A percentile compares a stretch with the other conserved stretches of the same genome.
phyloP scores from a whole-genome alignment of 192 early-diverging fungal genomes.

The Entomortierella parvispora region DNA sequence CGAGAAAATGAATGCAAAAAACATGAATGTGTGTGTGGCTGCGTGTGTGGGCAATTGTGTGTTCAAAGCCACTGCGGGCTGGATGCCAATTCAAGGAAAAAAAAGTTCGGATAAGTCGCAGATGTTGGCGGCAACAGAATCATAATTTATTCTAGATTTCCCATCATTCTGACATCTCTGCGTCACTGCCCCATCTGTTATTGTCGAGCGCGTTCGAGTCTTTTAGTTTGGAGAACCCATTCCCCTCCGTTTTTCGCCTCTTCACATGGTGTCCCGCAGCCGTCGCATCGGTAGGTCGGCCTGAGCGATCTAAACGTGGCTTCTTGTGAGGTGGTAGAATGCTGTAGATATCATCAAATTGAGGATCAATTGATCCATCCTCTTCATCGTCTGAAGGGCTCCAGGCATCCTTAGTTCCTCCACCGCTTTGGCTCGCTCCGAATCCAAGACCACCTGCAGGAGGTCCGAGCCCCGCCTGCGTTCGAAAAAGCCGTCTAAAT shows the following conservation, averaged over 20 bases:
- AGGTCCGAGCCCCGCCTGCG: slow-evolving; percentile 7
- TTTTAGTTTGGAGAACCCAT: slow-evolving; percentile 26
- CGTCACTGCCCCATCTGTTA: slow-evolving; percentile 24
- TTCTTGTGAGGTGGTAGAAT: slow-evolving; percentile 43
- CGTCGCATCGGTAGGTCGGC: slow-evolving; percentile 32
- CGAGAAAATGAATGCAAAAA: no score
- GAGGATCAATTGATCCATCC: slow-evolving; percentile 28
- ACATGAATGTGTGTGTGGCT: no score
- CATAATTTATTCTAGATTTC: no score
- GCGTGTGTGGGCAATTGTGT: no score
- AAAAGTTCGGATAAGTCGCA: no score
- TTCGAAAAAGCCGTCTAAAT: slow-evolving; percentile 33
- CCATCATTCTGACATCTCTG: slow-evolving; percentile 43
- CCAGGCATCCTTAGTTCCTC: background rate
- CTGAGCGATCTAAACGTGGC: slow-evolving; percentile 31
- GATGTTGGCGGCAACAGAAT: no score
- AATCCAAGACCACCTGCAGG: background rate
- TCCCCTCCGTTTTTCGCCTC: slow-evolving; percentile 26
- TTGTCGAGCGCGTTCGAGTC: background rate
- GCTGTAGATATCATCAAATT: slow-evolving; percentile 46
- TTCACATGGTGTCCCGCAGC: slow-evolving; percentile 47
- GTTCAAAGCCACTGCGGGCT: no score
- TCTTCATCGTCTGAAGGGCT: slow-evolving; percentile 9
- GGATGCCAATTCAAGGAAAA: no score
- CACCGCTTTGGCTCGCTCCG: background rate